Base-by-base conservation (phyloP, 1,284 basidiomycete species). In the Filobasidium uniguttulatum region DNA sequence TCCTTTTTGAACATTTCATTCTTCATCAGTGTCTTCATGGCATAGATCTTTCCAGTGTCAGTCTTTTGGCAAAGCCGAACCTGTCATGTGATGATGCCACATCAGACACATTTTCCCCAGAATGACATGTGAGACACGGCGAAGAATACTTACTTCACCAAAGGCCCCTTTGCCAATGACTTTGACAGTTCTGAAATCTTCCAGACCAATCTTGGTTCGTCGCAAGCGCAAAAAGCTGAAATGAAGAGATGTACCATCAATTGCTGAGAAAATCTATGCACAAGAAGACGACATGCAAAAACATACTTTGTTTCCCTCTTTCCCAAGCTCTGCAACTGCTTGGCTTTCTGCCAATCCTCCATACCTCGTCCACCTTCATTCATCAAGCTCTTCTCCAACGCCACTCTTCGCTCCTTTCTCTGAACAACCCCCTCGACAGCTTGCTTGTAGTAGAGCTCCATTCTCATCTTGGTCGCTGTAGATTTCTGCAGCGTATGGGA, bases 1-100 rank as follows among this genome's bases (percentile, higher is more conserved):
- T 98, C 93, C 64, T 94, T 89, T 68, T 97, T 94, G 74, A 98
- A 83, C 93, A 98, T 98, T 70, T 98, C 93, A 48, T 83, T 83
- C 73, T 98, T 98, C 68, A 89, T 82, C 63, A 98, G 71, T 55
- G 89, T 94, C 77, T 98, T 98, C 94, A 98, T 98, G 35, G 93
- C 93, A 64, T 96, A 97, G 51, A 98, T 93, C 73, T 93, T 94
- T 55, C 85, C 90, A 9, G 91, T 97, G 67, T 97, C 93, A 43
- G 83, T 80, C 72, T 98, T 97, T 69, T 97, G 93, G 36, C 94
- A 90, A 44, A 98, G 75, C 47, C 93, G 80, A 31, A 97, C 90
- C 83, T 87, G 30, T n/a, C 35, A 15, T 2, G 26, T 19, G n/a
- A 22, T 30, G 22, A 15, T n/a, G 36, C 8, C n/a, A 7, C 6